Evolutionary conservation across 2,329 filamentous ascomycete genomes (phyloP).

Genomic region (Eurotiales sp.): DNA sequence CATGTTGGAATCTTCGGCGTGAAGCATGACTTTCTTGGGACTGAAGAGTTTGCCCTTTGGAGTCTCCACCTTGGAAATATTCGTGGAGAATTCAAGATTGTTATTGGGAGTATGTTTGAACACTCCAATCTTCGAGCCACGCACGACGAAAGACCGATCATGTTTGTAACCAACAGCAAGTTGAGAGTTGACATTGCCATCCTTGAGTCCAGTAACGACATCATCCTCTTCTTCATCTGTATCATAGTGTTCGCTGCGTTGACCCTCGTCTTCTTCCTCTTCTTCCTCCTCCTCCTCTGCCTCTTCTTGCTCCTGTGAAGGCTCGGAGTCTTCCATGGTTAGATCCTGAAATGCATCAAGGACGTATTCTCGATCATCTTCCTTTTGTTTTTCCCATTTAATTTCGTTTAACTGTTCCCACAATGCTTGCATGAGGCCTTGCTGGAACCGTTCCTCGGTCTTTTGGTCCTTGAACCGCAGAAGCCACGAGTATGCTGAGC

Average conservation of each 20-base stretch:
- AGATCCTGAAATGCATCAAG: conserved; percentile 93
- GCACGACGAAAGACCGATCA: conserved; percentile 93
- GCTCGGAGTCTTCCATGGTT: conserved; percentile 75
- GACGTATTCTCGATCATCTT: conserved; percentile 89
- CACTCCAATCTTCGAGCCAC: conserved; percentile 96
- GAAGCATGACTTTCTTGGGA: conserved; percentile 95
- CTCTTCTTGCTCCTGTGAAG: conserved; percentile 53
- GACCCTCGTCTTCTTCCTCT: conserved; percentile 62
- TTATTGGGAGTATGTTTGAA: conserved; percentile 96
- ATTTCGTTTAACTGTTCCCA: conserved; percentile 95
- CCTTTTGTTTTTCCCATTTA: conserved; percentile 92
- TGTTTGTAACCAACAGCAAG: conserved; percentile 96
- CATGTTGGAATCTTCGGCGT: conserved; percentile 84
- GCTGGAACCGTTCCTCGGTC: conserved; percentile 80
- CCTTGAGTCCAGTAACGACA: conserved; percentile 61
- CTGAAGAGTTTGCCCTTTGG: conserved; percentile 83
- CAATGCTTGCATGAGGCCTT: conserved; percentile 88
- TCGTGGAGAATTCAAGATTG: conserved; percentile 91
- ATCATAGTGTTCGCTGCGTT: conserved; percentile 70
- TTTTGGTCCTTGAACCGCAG: conserved; percentile 83
- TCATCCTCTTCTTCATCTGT: conserved; percentile 78
- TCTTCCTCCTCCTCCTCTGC: conserved; percentile 57
- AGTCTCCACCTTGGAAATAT: conserved; percentile 92
- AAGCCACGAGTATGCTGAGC: conserved; percentile 91
- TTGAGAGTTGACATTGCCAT: conserved; percentile 86